Evolutionary conservation across 495 filamentous ascomycete species (phyloP).

Genomic region (Aspergillus heteromorphus): DNA sequence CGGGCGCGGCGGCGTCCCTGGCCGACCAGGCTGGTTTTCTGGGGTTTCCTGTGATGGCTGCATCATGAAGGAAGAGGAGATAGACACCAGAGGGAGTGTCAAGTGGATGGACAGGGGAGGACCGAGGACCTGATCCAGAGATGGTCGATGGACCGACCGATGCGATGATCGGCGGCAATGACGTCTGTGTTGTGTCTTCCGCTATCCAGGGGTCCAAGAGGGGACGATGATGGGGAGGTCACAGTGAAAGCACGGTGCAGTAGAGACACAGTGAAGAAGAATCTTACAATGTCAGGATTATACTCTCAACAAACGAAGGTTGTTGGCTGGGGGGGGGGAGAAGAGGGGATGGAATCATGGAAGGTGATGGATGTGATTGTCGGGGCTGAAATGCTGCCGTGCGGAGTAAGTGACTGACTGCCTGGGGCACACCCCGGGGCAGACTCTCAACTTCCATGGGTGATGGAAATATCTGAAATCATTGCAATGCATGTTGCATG

Average conservation of each 20-base stretch:
- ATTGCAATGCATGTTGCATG: too few species aligned
- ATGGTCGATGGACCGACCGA: background rate
- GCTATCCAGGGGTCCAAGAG: background rate
- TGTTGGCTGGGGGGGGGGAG: background rate
- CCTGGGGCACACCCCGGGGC: background rate
- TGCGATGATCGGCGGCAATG: constrained; percentile 6
- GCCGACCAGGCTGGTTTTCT: constrained; percentile 17
- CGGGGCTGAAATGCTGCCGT: background rate
- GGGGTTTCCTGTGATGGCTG: constrained; percentile 9
- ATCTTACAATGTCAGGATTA: background rate
- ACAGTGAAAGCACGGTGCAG: too few species aligned
- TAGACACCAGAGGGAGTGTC: background rate
- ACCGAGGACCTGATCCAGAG: background rate
- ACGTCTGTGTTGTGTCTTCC: constrained; percentile 10
- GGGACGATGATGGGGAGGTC: background rate
- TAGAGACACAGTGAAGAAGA: background rate
- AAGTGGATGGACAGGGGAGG: background rate
- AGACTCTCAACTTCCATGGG: too few species aligned
- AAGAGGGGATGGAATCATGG: background rate
- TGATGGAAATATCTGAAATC: background rate
- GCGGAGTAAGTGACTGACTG: background rate
- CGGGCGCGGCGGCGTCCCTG: constrained; percentile 40
- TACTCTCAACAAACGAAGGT: background rate
- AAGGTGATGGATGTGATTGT: background rate
- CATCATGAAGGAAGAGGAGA: background rate